Evolutionary conservation across 106 monocot genomes (phyloP), one percentile per base, ranked within the genome.

Genomic region (Acanthochlamys bracteata): DNA sequence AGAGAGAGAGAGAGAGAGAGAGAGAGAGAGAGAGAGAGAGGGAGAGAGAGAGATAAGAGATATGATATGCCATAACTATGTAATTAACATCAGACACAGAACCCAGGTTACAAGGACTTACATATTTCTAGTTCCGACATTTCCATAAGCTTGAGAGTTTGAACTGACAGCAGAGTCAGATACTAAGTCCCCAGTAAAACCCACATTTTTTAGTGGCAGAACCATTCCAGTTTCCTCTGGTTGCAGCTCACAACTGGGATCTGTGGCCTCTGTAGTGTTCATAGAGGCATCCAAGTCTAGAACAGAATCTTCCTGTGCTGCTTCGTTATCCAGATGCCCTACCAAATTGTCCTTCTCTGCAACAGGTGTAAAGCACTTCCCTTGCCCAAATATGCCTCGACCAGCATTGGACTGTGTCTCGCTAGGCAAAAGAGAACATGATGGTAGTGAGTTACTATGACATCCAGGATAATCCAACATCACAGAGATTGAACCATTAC

Each of bases 61-160:
- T 33, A 33, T 33, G 33, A 6, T 33, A 33, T 6, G 33, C 33
- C 33, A 6, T 33, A 33, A 33, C 33, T n/a, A n/a, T n/a, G n/a
- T n/a, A 33, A 33, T 33, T 33, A 33, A 6, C 33, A 33, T 33
- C 1, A 33, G 6, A 33, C 33, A 33, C 33, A 33, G 6, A 33
- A 33, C 33, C 33, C 33, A 33, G 6, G 33, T 33, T 33, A 24
- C 49, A 68, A 69, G 47, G 61, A 13, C 74, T 83, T 80, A 88
- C 86, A 68, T 74, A 39, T 84, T 66, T 62, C 56, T 60, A 42
- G 47, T 54, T 26, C 41, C 74, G 63, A 11, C 41, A 13, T 59
- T 66, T 61, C 65, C 80, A 61, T 83, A 64, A 55, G 66, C 64
- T 2, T 66, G 59, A 46, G 55, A 66, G 47, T 47, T 64, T 25